These are phyloP conservation scores for Auriscalpium orientale DNA, from an alignment of 768 basidiomycete species.

Conservation along the genomic window DNA sequence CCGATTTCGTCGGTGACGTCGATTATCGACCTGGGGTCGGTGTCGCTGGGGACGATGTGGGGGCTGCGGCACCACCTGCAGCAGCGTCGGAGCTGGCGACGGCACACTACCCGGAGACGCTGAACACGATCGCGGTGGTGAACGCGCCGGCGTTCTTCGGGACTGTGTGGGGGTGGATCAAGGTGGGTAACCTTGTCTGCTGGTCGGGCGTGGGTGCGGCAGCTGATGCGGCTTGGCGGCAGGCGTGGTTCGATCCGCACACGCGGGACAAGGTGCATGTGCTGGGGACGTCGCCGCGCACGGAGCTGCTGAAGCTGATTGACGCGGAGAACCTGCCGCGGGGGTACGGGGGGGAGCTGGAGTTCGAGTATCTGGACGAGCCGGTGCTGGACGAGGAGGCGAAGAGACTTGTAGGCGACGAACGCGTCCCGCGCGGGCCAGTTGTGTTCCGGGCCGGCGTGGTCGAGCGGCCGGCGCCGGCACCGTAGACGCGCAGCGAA, in stretches of 20 bases:
- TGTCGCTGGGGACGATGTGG: slow-evolving; percentile 63
- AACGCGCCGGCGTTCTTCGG: slow-evolving; percentile 81
- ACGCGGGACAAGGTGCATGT: slow-evolving; percentile 75
- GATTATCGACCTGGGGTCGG: slow-evolving; percentile 66
- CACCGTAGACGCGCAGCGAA: neutral
- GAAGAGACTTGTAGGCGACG: slow-evolving; percentile 31
- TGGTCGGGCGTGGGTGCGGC: neutral
- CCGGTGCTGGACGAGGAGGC: slow-evolving; percentile 56
- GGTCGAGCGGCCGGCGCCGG: slow-evolving; percentile 17
- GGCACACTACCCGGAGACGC: slow-evolving; percentile 77
- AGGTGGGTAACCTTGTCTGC: slow-evolving; percentile 33
- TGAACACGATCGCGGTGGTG: slow-evolving; percentile 59
- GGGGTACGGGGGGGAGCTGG: slow-evolving; percentile 66
- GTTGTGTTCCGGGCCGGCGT: slow-evolving; percentile 40
- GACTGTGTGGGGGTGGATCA: slow-evolving; percentile 80
- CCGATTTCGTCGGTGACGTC: slow-evolving; percentile 55
- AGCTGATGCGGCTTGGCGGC: neutral
- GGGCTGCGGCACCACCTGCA: slow-evolving; percentile 62
- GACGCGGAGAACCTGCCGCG: slow-evolving; percentile 47
- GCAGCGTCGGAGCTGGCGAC: slow-evolving; percentile 69
- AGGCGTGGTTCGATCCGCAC: slow-evolving; percentile 76
- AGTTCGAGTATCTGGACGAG: slow-evolving; percentile 62
- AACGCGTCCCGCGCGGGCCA: slow-evolving; percentile 49
- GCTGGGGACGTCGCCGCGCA: slow-evolving; percentile 52
- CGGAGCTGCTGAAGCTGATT: slow-evolving; percentile 44